Evolutionary conservation across 441 rosid species (phyloP), one percentile per base, ranked within the genome.

Genomic region (Brassica balearica): DNA sequence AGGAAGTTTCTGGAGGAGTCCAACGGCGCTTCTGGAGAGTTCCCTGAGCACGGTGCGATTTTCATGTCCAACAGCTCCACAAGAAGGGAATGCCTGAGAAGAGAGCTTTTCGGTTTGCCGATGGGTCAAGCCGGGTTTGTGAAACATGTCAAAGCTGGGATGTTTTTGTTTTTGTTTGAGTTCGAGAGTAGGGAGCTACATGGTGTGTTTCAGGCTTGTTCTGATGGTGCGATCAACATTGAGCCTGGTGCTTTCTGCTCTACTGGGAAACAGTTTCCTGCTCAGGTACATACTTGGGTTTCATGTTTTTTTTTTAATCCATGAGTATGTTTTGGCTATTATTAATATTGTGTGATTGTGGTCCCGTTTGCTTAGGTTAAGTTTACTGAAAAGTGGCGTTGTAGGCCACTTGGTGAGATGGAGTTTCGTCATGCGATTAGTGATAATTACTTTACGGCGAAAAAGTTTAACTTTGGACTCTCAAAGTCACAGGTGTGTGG

Each of bases 391-490:
- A 62, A 82, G 67, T 91, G 91, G 94, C 56, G 29, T 29, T 88
- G 94, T 74, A 48, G 53, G 70, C 89, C 97, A 1, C 94, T 91
- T 71, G 20, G 75, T 60, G 93, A 88, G 82, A 22, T 68, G 55
- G 94, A 85, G 81, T 91, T 91, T 66, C 55, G 77, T 68, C 80
- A 73, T 64, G 91, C 85, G 48, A 90, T 90, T 51, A 75, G 72
- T 73, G 92, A 86, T 65, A 91, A 87, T 82, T 91, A 91, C 82
- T 90, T 77, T 70, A 76, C 88, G 4, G 19, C 76, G 11, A 34
- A 34, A 38, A 90, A 91, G 88, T 91, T 91, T 68, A 85, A 85
- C 51, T 90, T 91, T 80, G 97, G 97, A 29, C 86, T 90, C 70
- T 90, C 91, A 0, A 79, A 84, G 69, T 79, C 66, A 76, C 91